Conservation (phyloP, 2,329 filamentous ascomycete species). For the Fusarium decemcellulare region DNA sequence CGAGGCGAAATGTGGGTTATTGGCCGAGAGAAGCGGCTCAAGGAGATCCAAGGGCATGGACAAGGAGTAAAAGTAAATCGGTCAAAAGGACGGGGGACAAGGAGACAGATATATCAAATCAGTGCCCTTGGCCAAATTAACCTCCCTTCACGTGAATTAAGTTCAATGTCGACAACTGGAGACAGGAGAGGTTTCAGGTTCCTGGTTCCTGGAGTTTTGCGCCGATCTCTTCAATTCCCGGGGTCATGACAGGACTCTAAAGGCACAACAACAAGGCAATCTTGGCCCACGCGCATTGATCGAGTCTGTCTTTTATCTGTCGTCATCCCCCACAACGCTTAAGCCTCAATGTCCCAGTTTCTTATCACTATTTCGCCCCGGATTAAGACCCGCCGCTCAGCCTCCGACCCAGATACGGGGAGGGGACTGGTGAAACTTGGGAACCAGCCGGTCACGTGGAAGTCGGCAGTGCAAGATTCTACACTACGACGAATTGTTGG, state of each 20-base stretch:
- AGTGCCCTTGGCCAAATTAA: too few relatives aligned
- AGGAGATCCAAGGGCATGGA: background rate
- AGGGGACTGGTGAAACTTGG: slow-evolving; percentile 5
- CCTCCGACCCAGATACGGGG: slow-evolving; percentile 4
- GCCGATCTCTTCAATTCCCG: background rate
- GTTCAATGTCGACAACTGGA: background rate
- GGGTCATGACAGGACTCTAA: slow-evolving; percentile 6
- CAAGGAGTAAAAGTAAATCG: too few relatives aligned
- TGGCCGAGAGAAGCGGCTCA: background rate
- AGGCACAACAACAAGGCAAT: slow-evolving; percentile 1
- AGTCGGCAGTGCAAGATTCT: background rate
- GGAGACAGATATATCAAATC: too few relatives aligned
- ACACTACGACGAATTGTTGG: background rate
- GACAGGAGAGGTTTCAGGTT: slow-evolving; percentile 6
- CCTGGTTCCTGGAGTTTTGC: background rate
- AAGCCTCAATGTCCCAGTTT: slow-evolving; percentile 10
- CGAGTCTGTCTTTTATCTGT: background rate
- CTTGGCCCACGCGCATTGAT: background rate
- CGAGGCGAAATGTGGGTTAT: background rate
- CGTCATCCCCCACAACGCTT: background rate
- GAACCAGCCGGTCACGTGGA: background rate
- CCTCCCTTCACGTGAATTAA: background rate
- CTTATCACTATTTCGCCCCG: slow-evolving; percentile 9
- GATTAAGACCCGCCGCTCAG: slow-evolving; percentile 12
- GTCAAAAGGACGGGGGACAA: background rate